phyloP scores from a whole-genome alignment of 169 alveolate genomes.

The Amoebophrya sp. region DNA sequence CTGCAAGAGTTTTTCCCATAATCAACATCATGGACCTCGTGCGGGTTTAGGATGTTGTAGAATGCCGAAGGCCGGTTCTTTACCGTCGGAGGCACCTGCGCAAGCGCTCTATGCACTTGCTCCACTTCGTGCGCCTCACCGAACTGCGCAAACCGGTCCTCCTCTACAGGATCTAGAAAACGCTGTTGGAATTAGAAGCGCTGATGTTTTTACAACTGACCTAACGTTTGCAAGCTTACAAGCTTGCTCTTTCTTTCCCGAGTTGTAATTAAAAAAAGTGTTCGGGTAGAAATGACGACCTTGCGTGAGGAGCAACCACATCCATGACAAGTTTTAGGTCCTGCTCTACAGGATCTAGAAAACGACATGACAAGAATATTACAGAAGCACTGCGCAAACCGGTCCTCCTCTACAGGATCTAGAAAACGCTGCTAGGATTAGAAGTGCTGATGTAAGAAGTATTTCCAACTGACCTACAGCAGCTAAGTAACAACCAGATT shows the following conservation, averaged over 20 bases:
- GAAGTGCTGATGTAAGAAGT: no score
- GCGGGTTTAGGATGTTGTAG: neutral
- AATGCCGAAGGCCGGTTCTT: neutral
- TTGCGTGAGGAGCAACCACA: no score
- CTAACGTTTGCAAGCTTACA: no score
- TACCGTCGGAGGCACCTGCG: conserved; percentile 23
- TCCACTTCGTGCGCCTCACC: conserved; percentile 12
- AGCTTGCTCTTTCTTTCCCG: no score
- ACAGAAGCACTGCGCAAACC: neutral
- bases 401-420: neutral
- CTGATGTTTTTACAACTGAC: no score
- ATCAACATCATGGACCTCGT: neutral
- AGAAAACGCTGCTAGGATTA: neutral
- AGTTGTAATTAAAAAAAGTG: no score
- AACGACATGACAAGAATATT: no score
- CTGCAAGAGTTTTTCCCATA: no score
- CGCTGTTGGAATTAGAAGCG: neutral
- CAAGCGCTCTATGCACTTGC: neutral
- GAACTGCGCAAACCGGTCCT: neutral
- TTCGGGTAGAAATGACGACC: no score
- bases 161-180: neutral
- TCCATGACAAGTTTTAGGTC: no score
- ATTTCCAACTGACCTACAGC: no score
- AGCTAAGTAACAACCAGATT: no score
- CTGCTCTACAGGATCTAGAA: neutral